Percentiles rank a stretch among this genome's conserved stretches.
Conservation (phyloP, 352 stramenopile genomes). For the Globisporangium lucens region DNA sequence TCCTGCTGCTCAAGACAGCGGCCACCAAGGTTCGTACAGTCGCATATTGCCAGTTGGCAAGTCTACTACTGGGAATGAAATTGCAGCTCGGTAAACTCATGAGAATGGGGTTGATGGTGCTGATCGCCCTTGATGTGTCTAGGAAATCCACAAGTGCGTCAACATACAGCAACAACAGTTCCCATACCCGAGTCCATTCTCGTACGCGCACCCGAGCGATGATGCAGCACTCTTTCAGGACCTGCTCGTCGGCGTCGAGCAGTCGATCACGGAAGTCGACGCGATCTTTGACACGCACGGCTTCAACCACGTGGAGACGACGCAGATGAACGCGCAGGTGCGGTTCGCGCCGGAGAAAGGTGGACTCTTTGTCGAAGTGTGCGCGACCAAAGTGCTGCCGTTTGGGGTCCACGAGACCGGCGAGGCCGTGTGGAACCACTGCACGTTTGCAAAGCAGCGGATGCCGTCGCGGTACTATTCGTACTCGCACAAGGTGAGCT, state of each 20-base stretch:
- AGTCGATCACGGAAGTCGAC: constrained; percentile 24
- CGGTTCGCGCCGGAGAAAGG: constrained; percentile 23
- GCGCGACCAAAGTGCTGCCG: constrained; percentile 28
- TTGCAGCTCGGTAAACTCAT: no score
- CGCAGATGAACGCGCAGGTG: constrained; percentile 23
- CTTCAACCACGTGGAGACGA: constrained; percentile 20
- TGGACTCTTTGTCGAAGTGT: constrained; percentile 20
- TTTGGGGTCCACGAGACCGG: constrained; percentile 25
- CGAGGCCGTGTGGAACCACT: constrained; percentile 38
- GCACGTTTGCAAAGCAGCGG: constrained; percentile 22
- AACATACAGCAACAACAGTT: not conserved
- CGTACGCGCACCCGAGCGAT: not conserved
- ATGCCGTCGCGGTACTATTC: constrained; percentile 31
- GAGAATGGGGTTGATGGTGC: no score
- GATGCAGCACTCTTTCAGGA: constrained; percentile 19
- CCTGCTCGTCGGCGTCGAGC: constrained; percentile 21
- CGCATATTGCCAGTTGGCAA: no score
- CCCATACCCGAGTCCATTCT: not conserved
- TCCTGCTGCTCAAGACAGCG: not conserved
- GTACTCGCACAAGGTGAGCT: constrained; percentile 21
- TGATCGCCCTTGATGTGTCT: not conserved
- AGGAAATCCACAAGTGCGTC: not conserved
- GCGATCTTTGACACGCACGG: constrained; percentile 21
- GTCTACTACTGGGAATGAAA: no score
- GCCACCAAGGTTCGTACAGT: constrained; percentile 4